A percentile compares a stretch with the other conserved stretches of the same genome.
Conservation (phyloP, 768 basidiomycete species). For the Psilocybe tampanensis region DNA sequence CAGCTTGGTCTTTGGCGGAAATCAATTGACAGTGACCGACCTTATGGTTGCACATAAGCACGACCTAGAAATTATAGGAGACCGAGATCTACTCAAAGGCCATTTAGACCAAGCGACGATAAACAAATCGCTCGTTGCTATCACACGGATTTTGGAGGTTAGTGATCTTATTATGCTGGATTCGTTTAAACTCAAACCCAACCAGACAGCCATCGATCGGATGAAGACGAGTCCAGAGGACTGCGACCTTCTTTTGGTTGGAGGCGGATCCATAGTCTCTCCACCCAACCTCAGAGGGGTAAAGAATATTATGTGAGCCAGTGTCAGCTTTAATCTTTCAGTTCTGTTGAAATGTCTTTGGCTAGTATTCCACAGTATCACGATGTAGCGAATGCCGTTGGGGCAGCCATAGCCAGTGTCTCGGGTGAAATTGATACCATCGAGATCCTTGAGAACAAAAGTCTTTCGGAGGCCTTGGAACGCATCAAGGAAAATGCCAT, state of each 20-base stretch:
- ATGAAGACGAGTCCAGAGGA: conserved; percentile 69
- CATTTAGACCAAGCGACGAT: conserved; percentile 17
- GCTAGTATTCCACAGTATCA: conserved; percentile 31
- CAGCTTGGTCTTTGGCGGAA: conserved; percentile 57
- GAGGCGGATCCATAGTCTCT: conserved; percentile 64
- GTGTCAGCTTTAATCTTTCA: background rate
- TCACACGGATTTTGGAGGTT: conserved; percentile 30
- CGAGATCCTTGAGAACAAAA: conserved; percentile 36
- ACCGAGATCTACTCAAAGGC: conserved; percentile 10
- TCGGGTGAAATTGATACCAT: conserved; percentile 49
- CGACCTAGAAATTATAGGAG: conserved; percentile 18
- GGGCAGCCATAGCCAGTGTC: conserved; percentile 49
- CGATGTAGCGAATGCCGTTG: conserved; percentile 65
- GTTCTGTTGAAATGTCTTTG: background rate
- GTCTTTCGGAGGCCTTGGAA: conserved; percentile 33
- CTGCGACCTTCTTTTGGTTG: conserved; percentile 62
- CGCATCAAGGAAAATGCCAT: conserved; percentile 41
- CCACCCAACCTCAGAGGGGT: conserved; percentile 55
- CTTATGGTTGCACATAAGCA: conserved; percentile 40
- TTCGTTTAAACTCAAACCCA: conserved; percentile 4
- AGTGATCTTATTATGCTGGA: background rate
- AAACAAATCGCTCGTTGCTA: conserved; percentile 13
- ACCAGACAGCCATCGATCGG: conserved; percentile 52
- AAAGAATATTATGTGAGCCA: conserved; percentile 34
- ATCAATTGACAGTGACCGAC: conserved; percentile 62